Evolutionary conservation across 1,139 yeast genomes (phyloP), one percentile per base, ranked within the genome.

Genomic region (Nakaseomyces kungkrabaensis): DNA sequence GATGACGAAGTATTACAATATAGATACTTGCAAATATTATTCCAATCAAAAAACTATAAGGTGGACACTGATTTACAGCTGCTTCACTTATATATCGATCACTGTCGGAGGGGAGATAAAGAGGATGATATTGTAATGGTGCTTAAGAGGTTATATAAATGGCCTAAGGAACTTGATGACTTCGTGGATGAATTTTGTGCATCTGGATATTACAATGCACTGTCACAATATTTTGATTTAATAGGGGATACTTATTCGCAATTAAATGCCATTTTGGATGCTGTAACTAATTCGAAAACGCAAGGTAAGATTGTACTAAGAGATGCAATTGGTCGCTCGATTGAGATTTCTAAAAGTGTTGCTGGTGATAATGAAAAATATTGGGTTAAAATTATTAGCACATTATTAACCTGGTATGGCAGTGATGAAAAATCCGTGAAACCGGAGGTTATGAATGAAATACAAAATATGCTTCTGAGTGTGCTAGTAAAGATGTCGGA

Each of bases 1-100:
- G 11, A 42, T 3, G 48, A 48, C 22, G 52, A 53, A 13, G n/a
- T 34, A 1, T 6, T 41, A 6, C 56, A 56, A 46, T 52, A 45
- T 36, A 40, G 48, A 31, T 64, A 61, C 49, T 48, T 63, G 25
- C 56, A 54, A n/a, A 47, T 46, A 10, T 47, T 62, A 5, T 58
- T 57, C 40, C 17, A 9, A 25, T 24, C 42, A 11, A 17, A 38
- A 10, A 5, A 33, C 36, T 33, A 38, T 7, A 25, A 38, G 4
- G 31, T 38, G 24, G 31, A 25, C 8, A 26, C 29, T 10, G 31
- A 25, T n/a, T 11, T 38, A 11, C 5, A 6, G 6, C 13, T 38
- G 9, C 29, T 38, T 9, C 42, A 11, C 5, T 11, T 9, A n/a
- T 38, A 38, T 25, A 38, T 38, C 4, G 26, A 37, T 25, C 13